Conservation (phyloP, 2,329 filamentous ascomycete genomes). For the Fusarium sp. region DNA sequence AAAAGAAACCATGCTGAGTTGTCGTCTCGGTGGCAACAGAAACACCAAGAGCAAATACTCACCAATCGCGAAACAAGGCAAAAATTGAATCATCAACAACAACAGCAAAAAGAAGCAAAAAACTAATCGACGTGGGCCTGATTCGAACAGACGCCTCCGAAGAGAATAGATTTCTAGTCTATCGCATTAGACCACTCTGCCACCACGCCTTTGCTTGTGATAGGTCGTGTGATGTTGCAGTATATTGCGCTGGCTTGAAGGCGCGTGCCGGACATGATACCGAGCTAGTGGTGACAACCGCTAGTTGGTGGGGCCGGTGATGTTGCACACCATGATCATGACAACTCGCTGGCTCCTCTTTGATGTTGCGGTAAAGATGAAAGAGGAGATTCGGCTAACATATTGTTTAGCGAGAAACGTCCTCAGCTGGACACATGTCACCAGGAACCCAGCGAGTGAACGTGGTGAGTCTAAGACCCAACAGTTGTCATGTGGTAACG, state of each 20-base stretch:
- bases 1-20: not conserved
- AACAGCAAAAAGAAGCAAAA: constrained; percentile 11
- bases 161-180: constrained; percentile 50
- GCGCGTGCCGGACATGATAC: not conserved
- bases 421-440: not conserved
- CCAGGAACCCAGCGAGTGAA: not conserved
- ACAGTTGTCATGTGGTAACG: constrained; percentile 9
- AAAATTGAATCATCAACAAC: not conserved
- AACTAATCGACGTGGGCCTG: constrained; percentile 44
- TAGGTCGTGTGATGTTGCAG: not conserved
- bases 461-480: not conserved
- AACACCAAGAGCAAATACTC: not conserved
- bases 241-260: not conserved
- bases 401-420: not conserved
- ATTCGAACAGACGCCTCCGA: constrained; percentile 51
- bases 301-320: not conserved
- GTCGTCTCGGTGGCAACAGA: not conserved
- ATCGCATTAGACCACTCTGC: constrained; percentile 50
- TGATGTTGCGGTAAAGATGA: not conserved
- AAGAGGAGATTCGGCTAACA: not conserved
- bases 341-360: not conserved
- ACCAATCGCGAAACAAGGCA: not conserved
- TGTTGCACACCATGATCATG: not conserved
- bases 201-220: constrained; percentile 39
- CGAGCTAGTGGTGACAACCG: not conserved